These are phyloP conservation scores for Phialophora tarda DNA, from an alignment of 2,329 filamentous ascomycete genomes.

Conservation along the genomic window DNA sequence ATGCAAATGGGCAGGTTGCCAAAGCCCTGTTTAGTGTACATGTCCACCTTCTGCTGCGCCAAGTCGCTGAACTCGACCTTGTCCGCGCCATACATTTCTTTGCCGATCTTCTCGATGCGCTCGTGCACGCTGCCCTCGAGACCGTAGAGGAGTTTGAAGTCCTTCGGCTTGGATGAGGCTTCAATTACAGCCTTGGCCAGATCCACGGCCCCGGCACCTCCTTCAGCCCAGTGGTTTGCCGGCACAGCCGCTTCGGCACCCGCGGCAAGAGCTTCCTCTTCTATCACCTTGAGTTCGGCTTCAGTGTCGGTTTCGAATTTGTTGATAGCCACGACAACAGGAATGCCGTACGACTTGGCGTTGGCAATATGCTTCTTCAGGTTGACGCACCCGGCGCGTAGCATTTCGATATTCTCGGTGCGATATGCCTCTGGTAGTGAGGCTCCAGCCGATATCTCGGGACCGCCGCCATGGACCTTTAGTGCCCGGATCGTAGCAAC, in stretches of 20 bases:
- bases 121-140: conserved; percentile 80
- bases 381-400: conserved; percentile 90
- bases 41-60: conserved; percentile 95
- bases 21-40: conserved; percentile 89
- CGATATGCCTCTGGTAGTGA: conserved; percentile 86
- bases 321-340: conserved; percentile 97
- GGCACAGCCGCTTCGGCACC: conserved; percentile 93
- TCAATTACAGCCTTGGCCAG: conserved; percentile 85
- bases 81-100: conserved; percentile 91
- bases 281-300: conserved; percentile 85
- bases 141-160: conserved; percentile 86
- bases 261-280: conserved; percentile 87
- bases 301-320: conserved; percentile 93
- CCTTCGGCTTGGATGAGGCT: conserved; percentile 79
- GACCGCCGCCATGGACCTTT: conserved; percentile 95
- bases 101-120: conserved; percentile 87
- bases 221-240: conserved; percentile 96
- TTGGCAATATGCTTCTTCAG: conserved; percentile 94
- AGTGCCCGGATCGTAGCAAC: conserved; percentile 94
- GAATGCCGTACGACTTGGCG: conserved; percentile 84
- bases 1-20: conserved; percentile 93
- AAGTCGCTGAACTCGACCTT: conserved; percentile 91
- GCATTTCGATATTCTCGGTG: conserved; percentile 89
- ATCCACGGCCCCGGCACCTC: conserved; percentile 86
- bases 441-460: conserved; percentile 87